These are phyloP conservation scores for Aspergillus sp. DNA, from an alignment of 2,329 filamentous ascomycete species.

Conservation along the genomic window DNA sequence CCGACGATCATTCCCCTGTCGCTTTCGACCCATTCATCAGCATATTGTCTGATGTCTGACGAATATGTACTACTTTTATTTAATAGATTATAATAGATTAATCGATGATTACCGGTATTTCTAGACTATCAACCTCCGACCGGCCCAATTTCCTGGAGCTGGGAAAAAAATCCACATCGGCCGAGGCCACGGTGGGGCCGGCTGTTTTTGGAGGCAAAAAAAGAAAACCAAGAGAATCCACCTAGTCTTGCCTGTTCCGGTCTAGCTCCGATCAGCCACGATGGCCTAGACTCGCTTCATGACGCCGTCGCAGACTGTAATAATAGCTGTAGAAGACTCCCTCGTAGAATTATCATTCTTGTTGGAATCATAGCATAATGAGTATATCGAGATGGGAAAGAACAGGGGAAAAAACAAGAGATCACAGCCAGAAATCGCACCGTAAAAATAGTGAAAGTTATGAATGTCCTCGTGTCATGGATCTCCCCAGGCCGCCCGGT, in stretches of 20 bases:
- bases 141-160: background rate
- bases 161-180: background rate
- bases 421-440: background rate
- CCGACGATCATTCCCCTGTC: too few species aligned
- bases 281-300: conserved; percentile 20
- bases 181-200: background rate
- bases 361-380: too few species aligned
- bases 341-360: too few species aligned
- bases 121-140: background rate
- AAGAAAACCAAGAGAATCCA: background rate
- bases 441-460: conserved; percentile 4
- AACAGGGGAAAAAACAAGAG: background rate
- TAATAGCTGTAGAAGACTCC: too few species aligned
- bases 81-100: too few species aligned
- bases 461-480: conserved; percentile 20
- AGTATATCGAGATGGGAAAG: too few species aligned
- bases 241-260: conserved; percentile 18
- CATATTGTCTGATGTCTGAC: too few species aligned
- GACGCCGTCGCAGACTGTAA: background rate
- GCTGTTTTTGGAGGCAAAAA: background rate
- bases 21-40: too few species aligned
- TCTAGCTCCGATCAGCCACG: conserved; percentile 20
- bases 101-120: too few species aligned
- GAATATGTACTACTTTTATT: too few species aligned
- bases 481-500: conserved; percentile 18